Conservation (phyloP, 805 yeast species). For the Suhomyces faveliae region DNA sequence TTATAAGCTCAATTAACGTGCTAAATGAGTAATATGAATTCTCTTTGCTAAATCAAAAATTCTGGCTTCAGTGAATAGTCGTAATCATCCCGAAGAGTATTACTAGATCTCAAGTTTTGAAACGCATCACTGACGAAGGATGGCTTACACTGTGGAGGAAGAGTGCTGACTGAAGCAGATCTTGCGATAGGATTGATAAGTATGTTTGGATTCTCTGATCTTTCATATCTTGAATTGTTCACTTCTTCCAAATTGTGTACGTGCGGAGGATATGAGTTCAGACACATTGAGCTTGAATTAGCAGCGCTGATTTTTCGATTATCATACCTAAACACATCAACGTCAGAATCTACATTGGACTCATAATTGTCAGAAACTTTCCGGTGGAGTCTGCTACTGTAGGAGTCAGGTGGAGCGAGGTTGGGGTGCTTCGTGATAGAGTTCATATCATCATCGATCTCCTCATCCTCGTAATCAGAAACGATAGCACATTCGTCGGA, state of each 20-base stretch:
- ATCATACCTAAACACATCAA: slow-evolving; percentile 1
- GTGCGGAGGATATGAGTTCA: slow-evolving; percentile 4
- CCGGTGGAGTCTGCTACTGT: slow-evolving; percentile 2
- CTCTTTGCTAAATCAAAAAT: slow-evolving; percentile 4
- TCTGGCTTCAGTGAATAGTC: not conserved
- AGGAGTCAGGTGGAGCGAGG: slow-evolving; percentile 2
- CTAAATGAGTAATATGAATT: too few relatives aligned
- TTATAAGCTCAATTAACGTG: too few relatives aligned
- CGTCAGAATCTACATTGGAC: slow-evolving; percentile 7
- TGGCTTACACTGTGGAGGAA: slow-evolving; percentile 5
- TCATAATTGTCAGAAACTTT: slow-evolving; percentile 15
- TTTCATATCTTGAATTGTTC: slow-evolving; percentile 5
- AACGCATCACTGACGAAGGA: slow-evolving; percentile 3
- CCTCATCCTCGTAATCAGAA: slow-evolving; percentile 10
- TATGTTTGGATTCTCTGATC: slow-evolving; percentile 15
- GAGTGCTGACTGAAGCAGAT: slow-evolving; percentile 9
- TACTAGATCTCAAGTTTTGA: not conserved
- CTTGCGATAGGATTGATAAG: slow-evolving; percentile 14
- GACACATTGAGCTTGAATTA: too few relatives aligned
- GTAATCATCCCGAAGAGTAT: slow-evolving; percentile 6
- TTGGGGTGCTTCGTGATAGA: not conserved
- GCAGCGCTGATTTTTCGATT: not conserved
- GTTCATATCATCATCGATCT: not conserved
- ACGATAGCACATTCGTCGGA: slow-evolving; percentile 11
- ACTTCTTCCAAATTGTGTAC: slow-evolving; percentile 5